Evolutionary conservation across 805 yeast genomes (phyloP), one percentile per base, ranked within the genome.

Genomic region (Candida pseudoglaebosa): DNA sequence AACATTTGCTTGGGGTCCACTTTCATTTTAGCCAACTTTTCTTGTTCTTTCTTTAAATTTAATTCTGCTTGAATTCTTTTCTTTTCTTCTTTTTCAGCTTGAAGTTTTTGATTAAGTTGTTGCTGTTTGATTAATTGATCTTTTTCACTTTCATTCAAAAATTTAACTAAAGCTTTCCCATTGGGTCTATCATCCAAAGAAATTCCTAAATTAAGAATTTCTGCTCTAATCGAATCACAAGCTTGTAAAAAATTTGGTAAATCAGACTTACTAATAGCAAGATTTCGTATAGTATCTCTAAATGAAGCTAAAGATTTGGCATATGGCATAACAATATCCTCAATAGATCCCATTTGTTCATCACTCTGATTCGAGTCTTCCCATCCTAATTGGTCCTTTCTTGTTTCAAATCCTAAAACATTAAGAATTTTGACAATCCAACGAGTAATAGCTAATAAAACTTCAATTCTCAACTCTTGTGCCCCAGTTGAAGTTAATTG

Each of bases 121-220:
- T 84, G 84, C 53, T 77, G 82, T 24, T 55, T 49, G 10, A 84
- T 51, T 31, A 86, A 68, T 42, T 83, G 91, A 28, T 67, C 70
- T 56, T 77, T 78, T 57, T 91, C 98, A 22, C 70, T 73, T 5
- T 67, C 76, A 38, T 76, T 80, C 46, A 93, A 68, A 50, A 91
- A 84, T 61, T 93, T 93, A 32, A 93, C 74, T 43, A 93, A 72
- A 0, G 97, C 90, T n/a, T 80, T 73, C 2, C 82, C 89, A 43
- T 75, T 83, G 4, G 80, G 71, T 53, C 97, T 79, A 62, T 93
- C 99, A 57, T 91, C 98, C 39, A 93, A 68, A 1, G 95, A 79
- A 30, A 93, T 83, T 20, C 95, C 93, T 44, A 89, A 65, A 18
- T 78, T 73, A 43, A 88, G 65, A 49, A 93, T 65, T 28, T 84